Evolutionary conservation across 495 filamentous ascomycete genomes (phyloP).

Genomic region (Aspergillus incahuasiensis): DNA sequence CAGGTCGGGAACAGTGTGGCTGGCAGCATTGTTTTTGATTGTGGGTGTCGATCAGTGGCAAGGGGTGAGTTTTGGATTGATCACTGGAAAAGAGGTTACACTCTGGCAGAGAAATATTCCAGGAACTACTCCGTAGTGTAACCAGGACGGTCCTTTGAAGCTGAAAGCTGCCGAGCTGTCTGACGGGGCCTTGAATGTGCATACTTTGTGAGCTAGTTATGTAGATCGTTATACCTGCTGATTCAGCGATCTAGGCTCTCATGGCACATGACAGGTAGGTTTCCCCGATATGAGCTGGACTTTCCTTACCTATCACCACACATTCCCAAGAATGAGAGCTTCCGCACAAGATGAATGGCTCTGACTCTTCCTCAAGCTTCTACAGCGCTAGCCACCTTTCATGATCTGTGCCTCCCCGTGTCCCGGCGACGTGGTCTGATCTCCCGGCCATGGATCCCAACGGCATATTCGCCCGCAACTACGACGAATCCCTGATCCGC

Average conservation of each 20-base stretch:
- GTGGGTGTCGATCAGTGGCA: neutral
- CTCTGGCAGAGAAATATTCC: neutral
- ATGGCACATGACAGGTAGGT: neutral
- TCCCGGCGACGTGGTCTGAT: conserved; percentile 2
- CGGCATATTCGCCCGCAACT: conserved; percentile 25
- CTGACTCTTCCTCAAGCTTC: conserved; percentile 1
- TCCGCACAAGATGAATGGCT: conserved; percentile 8
- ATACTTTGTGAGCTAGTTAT: neutral
- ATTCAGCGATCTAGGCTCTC: conserved; percentile 1
- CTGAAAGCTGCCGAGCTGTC: neutral
- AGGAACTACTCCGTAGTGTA: neutral
- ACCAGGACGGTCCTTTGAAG: neutral
- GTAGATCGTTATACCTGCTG: conserved; percentile 1
- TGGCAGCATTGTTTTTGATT: conserved; percentile 26
- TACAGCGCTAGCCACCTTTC: conserved; percentile 7
- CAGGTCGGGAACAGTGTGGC: conserved; percentile 40
- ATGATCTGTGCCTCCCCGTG: conserved; percentile 2
- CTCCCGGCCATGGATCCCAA: conserved; percentile 31
- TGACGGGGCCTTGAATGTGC: neutral
- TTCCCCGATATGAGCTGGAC: neutral
- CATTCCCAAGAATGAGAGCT: neutral
- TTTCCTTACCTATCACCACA: neutral
- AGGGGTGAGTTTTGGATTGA: neutral
- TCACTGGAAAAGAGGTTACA: neutral
- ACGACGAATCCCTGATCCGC: conserved; percentile 40